Base-by-base conservation (phyloP, 225 moss, liverwort and hornwort species). In the Ulota crispa region DNA sequence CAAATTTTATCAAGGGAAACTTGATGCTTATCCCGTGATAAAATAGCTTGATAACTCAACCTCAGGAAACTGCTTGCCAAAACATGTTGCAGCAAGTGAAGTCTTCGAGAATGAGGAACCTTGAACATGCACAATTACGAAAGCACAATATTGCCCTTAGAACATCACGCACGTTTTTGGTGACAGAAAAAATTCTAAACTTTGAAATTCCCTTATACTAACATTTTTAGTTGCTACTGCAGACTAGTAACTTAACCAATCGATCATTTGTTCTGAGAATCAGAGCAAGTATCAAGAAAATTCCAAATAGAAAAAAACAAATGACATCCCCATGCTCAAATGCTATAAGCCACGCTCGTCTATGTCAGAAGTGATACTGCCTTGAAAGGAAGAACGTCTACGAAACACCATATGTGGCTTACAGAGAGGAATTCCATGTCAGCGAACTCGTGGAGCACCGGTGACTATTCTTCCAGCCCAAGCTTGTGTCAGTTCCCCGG, bases 361-460 rank as follows among this genome's bases (percentile, higher is more conserved):
- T 50, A 57, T 6, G 26, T 27, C 27, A 2, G 6, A 28, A 47
- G 10, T 41, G 54, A 43, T 50, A 39, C 27, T 9, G 68, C 74
- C 42, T 64, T 41, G 4, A 76, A 50, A 64, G 36, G 32, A 54
- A 21, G 10, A 8, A 54, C 26, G 0, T 61, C 63, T 62, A 43
- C 23, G 8, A 63, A 26, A 54, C 68, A 75, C 64, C 70, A 57
- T 57, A 26, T 65, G 67, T 30, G 77, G n/a, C 55, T 70, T 64
- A 56, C 65, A 64, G 63, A 42, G 7, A 73, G 68, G 63, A 64
- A 70, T 31, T 55, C 63, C 34, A 36, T 75, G 69, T 64, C 78
- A 72, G 69, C 62, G 56, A 45, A 63, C 45, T 86, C 82, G 75
- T 79, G 63, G 75, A 12, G 45, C 28, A 27, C 28, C 26, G 20